phyloP scores from a whole-genome alignment of 495 filamentous ascomycete genomes.

The Emericellopsis terricola region DNA sequence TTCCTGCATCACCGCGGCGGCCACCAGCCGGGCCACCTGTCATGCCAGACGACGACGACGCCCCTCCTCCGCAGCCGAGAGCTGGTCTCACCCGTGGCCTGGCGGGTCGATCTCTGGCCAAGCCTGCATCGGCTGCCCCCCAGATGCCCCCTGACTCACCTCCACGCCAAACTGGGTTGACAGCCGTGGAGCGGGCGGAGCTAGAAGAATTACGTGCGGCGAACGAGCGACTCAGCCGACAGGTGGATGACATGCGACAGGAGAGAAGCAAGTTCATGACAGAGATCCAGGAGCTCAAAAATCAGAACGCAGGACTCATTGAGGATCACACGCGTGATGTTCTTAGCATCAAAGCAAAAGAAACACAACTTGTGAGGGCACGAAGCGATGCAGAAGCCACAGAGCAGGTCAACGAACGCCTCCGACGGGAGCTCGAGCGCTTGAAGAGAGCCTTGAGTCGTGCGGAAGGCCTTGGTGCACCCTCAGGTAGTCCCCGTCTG shows the following conservation, averaged over 20 bases:
- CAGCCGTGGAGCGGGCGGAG: conserved; percentile 66
- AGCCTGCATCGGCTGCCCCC: conserved; percentile 27
- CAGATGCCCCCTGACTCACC: conserved; percentile 24
- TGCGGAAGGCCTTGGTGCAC: conserved; percentile 27
- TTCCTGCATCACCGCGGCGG: conserved; percentile 45
- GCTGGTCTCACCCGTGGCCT: conserved; percentile 58
- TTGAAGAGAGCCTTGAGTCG: conserved; percentile 58
- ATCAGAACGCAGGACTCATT: conserved; percentile 89
- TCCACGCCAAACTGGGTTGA: conserved; percentile 36
- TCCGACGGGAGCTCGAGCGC: conserved; percentile 78
- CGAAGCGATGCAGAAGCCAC: conserved; percentile 78
- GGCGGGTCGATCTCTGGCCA: conserved; percentile 72
- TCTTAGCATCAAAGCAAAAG: conserved; percentile 91
- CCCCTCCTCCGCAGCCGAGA: conserved; percentile 37
- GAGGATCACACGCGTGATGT: conserved; percentile 95
- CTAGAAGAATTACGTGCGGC: conserved; percentile 73
- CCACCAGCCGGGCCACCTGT: conserved; percentile 33
- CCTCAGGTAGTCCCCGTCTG: conserved; percentile 22
- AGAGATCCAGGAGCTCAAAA: conserved; percentile 74
- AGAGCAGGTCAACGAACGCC: conserved; percentile 63
- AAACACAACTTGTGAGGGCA: conserved; percentile 87
- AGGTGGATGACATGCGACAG: conserved; percentile 55
- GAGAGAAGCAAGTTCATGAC: conserved; percentile 58
- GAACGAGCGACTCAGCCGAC: conserved; percentile 54
- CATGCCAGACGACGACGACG: conserved; percentile 38